Conservation (phyloP, 2,329 filamentous ascomycete species). For the Diaporthe citri region DNA sequence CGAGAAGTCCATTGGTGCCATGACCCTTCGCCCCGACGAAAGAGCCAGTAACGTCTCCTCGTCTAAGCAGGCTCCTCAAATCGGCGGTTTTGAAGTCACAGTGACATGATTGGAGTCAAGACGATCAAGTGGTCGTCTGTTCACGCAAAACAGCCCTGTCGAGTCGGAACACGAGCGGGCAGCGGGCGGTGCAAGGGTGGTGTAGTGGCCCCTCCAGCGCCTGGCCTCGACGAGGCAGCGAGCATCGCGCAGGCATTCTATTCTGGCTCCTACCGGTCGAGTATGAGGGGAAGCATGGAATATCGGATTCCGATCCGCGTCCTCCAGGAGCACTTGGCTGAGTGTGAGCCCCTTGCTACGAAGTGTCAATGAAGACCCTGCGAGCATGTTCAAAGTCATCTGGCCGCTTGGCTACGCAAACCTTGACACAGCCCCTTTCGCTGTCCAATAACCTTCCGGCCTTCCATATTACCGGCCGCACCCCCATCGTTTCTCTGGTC, state of each 20-base stretch:
- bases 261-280: not conserved
- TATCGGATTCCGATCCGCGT: no score
- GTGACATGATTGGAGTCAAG: not conserved
- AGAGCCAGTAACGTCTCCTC: not conserved
- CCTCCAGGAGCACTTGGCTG: not conserved
- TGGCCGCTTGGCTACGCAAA: constrained; percentile 7
- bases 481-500: not conserved
- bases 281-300: not conserved
- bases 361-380: not conserved
- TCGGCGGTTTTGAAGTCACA: not conserved
- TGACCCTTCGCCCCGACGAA: not conserved
- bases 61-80: not conserved
- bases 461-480: constrained; percentile 22
- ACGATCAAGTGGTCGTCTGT: not conserved
- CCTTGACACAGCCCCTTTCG: not conserved
- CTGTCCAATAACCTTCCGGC: not conserved
- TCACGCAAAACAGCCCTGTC: not conserved
- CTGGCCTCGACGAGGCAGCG: not conserved
- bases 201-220: not conserved
- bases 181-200: no score
- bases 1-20: not conserved
- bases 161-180: not conserved
- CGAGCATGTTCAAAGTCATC: not conserved
- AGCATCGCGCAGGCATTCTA: not conserved
- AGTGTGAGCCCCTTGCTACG: no score